Evolutionary conservation across 2,329 filamentous ascomycete genomes (phyloP).

Genomic region (Eurotiales sp.): DNA sequence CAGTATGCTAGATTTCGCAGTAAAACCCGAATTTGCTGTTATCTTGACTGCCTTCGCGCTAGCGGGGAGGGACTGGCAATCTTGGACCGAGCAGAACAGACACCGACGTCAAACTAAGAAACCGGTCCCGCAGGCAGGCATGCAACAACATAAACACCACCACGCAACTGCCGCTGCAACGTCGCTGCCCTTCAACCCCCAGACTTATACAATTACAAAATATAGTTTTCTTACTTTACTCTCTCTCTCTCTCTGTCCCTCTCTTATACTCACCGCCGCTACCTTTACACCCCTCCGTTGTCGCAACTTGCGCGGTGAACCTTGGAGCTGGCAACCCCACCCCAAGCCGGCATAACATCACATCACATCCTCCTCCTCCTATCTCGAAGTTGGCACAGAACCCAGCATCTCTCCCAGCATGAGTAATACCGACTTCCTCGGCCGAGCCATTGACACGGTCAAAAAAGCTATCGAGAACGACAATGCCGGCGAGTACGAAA

Average conservation of each 20-base stretch:
- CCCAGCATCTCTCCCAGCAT: constrained; percentile 51
- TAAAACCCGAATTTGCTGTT: too few species aligned
- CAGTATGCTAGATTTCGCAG: neutral
- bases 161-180: neutral
- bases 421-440: constrained; percentile 96
- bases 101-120: neutral
- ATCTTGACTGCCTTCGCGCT: constrained; percentile 4
- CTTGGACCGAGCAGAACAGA: too few species aligned
- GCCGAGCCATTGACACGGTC: constrained; percentile 92
- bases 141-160: constrained; percentile 8
- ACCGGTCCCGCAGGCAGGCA: constrained; percentile 3
- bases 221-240: neutral
- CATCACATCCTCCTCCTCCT: neutral
- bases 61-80: constrained; percentile 11
- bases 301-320: constrained; percentile 3
- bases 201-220: neutral
- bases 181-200: neutral
- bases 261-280: neutral
- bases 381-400: neutral
- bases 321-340: constrained; percentile 15
- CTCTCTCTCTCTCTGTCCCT: neutral
- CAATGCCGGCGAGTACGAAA: constrained; percentile 92
- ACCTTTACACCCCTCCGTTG: too few species aligned
- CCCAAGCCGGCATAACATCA: neutral
- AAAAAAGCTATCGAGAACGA: constrained; percentile 97